Conservation (phyloP, 208 protist genomes). For the Leishmania tarentolae region DNA sequence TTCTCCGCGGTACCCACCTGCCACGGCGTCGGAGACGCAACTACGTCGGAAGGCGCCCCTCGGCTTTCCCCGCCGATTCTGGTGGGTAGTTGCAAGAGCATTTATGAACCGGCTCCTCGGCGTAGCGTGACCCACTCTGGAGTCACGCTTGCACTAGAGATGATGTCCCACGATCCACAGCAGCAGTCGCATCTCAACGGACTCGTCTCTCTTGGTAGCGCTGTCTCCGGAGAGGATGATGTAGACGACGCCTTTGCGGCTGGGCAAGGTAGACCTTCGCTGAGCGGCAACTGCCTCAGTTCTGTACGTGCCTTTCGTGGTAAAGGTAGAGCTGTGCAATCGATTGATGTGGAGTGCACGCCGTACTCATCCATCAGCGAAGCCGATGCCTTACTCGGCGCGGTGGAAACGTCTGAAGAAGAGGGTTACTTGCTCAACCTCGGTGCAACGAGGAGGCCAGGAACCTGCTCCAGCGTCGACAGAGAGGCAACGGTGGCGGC, state of each 20-base stretch:
- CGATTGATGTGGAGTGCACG: neutral
- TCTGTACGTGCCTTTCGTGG: neutral
- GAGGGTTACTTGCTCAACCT: slow-evolving; percentile 10
- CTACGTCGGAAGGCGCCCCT: neutral
- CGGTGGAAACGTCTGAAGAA: neutral
- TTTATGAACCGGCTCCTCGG: no score
- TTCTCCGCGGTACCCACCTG: neutral
- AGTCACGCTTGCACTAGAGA: neutral
- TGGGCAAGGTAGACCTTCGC: neutral
- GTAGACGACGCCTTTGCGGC: neutral
- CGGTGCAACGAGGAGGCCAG: neutral
- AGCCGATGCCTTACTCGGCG: neutral
- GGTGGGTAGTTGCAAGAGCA: neutral
- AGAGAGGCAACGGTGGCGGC: neutral
- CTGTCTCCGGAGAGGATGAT: neutral
- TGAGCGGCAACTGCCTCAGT: neutral
- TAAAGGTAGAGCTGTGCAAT: neutral
- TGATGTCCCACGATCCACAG: neutral
- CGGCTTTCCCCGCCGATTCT: neutral
- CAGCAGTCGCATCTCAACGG: neutral
- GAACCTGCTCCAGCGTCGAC: neutral
- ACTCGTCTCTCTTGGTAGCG: neutral
- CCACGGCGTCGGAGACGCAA: neutral
- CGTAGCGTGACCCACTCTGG: neutral
- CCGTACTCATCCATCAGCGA: neutral